Base-by-base conservation (phyloP, 345 rosid species). In the Populus alba region DNA sequence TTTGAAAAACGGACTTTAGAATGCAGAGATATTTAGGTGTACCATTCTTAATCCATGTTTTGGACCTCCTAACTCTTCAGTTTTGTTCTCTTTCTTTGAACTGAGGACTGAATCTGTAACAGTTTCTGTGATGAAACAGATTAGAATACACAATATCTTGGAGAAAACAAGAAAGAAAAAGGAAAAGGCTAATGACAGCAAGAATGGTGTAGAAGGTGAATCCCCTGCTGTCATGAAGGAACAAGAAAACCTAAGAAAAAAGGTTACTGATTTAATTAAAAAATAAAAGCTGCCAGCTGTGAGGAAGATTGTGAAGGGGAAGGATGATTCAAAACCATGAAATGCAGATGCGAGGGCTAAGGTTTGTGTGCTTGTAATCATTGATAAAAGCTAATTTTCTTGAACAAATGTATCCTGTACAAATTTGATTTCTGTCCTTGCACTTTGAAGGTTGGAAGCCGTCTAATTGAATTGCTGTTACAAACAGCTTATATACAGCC, bases 281-380 rank as follows among this genome's bases (percentile, higher is more conserved):
- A 90, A 89, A 81, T 92, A 91, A 78, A 94, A 94, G 87, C 76
- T 96, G 80, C 84, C 88, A 16, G 93, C 97, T 38, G 97, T 90
- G 66, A 91, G 91, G 89, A 83, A 87, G 80, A 90, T 96, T 76
- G 89, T 96, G 88, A 86, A 87, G 82, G 89, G 85, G 33, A 89
- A 91, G 41, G 95, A 89, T 82, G 88, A 82, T 82, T 83, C 88
- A 76, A 89, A 83, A 71, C 89, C 98, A 57, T 94, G 99, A 98
- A 79, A 73, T 47, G 85, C 84, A 79, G 98, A 90, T 35, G 82
- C 76, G n/a, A 92, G 85, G 83, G 99, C 97, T 77, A 96, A 94
- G 98, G 98, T 96, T 71, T 88, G 82, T 82, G 22, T 55, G 78
- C 81, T 76, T 75, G 65, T 73, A 29, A 51, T 72, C 66, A 43